phyloP scores from a whole-genome alignment of 2,329 filamentous ascomycete genomes.

The Penicillium sp. region DNA sequence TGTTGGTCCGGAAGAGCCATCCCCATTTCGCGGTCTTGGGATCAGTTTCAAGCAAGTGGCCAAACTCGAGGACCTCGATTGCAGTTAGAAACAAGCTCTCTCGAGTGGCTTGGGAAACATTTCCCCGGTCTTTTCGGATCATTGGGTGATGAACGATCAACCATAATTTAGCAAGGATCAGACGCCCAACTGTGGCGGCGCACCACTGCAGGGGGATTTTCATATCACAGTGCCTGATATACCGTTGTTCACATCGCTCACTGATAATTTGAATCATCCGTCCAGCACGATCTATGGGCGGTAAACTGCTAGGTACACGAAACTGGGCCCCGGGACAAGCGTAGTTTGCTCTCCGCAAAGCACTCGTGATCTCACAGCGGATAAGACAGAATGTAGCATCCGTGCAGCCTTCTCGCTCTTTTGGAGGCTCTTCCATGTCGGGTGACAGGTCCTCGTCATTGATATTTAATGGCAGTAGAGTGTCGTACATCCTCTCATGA shows the following conservation, averaged over 20 bases:
- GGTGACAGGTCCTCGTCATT: conserved; percentile 52
- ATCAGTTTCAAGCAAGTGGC: conserved; percentile 63
- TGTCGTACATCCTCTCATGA: conserved; percentile 45
- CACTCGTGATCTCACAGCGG: conserved; percentile 52
- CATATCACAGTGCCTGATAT: conserved; percentile 53
- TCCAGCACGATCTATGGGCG: conserved; percentile 36
- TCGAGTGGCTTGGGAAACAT: conserved; percentile 60
- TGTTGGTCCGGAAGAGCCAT: conserved; percentile 63
- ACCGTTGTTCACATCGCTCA: conserved; percentile 54
- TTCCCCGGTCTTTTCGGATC: conserved; percentile 57
- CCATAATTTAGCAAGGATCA: conserved; percentile 76
- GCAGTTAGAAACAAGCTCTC: conserved; percentile 69
- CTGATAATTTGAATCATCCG: conserved; percentile 53
- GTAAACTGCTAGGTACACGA: conserved; percentile 11
- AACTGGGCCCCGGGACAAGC: conserved; percentile 28
- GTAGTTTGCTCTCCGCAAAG: conserved; percentile 40
- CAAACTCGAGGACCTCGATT: conserved; percentile 72
- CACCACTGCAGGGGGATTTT: conserved; percentile 62
- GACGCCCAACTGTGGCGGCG: conserved; percentile 62
- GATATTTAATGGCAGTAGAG: conserved; percentile 49
- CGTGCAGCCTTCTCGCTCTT: conserved; percentile 50
- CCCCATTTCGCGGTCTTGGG: conserved; percentile 60
- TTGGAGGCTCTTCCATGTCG: conserved; percentile 47
- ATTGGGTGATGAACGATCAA: conserved; percentile 73
- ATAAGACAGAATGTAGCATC: conserved; percentile 54